Conservation (phyloP, 305 asterid species). For the Salvia sclarea region DNA sequence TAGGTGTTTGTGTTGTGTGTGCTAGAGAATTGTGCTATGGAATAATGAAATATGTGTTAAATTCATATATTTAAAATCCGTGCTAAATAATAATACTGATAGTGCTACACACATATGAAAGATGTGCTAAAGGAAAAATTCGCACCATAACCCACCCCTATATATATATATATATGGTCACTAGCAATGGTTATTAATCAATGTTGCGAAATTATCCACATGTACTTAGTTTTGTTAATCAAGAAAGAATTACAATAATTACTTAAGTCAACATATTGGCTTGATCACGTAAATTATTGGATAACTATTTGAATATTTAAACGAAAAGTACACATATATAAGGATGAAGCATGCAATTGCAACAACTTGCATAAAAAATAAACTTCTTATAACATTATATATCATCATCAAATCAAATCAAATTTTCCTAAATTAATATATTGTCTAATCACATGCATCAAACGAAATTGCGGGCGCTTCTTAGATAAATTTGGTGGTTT, state of each 20-base stretch:
- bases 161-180: too few relatives aligned
- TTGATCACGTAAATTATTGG: slow-evolving; percentile 13
- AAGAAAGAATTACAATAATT: background rate
- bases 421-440: background rate
- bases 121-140: too few relatives aligned
- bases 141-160: too few relatives aligned
- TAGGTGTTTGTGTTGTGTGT: too few relatives aligned
- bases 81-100: too few relatives aligned
- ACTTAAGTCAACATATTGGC: slow-evolving; percentile 30
- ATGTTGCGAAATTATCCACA: background rate
- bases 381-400: too few relatives aligned
- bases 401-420: background rate
- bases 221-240: background rate
- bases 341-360: slow-evolving; percentile 3
- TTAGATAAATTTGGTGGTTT: slow-evolving; percentile 26
- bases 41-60: too few relatives aligned
- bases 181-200: background rate
- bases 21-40: too few relatives aligned
- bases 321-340: slow-evolving; percentile 17
- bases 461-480: slow-evolving; percentile 20
- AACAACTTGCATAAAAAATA: slow-evolving; percentile 15
- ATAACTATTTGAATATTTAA: background rate
- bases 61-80: too few relatives aligned
- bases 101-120: too few relatives aligned
- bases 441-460: background rate